A percentile compares a stretch with the other conserved stretches of the same genome.
Evolutionary conservation across 306 rosid genomes (phyloP).

Genomic region (Sicyos baderoa): DNA sequence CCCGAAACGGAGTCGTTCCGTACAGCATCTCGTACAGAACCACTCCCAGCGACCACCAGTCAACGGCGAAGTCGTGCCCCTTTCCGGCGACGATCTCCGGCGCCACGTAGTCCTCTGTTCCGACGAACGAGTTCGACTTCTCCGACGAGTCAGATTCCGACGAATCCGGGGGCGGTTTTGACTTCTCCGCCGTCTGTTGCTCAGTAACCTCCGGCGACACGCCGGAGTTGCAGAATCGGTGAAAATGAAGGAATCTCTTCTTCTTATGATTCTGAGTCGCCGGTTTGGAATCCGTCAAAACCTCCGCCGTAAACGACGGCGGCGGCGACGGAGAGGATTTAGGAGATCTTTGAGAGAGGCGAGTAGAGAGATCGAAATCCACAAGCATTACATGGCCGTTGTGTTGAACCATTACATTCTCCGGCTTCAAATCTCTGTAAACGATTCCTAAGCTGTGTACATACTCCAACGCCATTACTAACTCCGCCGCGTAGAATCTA

Average conservation of each 20-base stretch:
- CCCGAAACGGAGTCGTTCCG: slow-evolving; percentile 66
- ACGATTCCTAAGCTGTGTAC: slow-evolving; percentile 60
- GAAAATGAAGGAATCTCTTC: slow-evolving; percentile 27
- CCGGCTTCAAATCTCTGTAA: slow-evolving; percentile 93
- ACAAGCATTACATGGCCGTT: slow-evolving; percentile 87
- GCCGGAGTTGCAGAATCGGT: slow-evolving; percentile 33
- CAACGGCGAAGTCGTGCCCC: slow-evolving; percentile 73
- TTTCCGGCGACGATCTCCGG: slow-evolving; percentile 65
- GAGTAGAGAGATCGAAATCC: slow-evolving; percentile 81
- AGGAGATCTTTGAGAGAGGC: slow-evolving; percentile 35
- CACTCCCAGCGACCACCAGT: slow-evolving; percentile 89
- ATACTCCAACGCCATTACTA: slow-evolving; percentile 69
- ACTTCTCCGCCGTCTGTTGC: not conserved
- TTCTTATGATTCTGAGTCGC: not conserved
- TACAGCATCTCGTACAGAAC: slow-evolving; percentile 67
- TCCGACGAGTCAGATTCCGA: slow-evolving; percentile 41
- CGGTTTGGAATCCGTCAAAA: slow-evolving; percentile 24
- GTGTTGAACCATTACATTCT: slow-evolving; percentile 73
- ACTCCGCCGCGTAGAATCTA: slow-evolving; percentile 86
- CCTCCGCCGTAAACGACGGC: not conserved
- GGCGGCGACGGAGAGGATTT: slow-evolving; percentile 5
- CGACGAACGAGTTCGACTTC: slow-evolving; percentile 84
- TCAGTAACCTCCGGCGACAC: slow-evolving; percentile 23
- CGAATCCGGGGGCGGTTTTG: not conserved
- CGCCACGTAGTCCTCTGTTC: slow-evolving; percentile 93